Conservation (phyloP, 306 rosid species). For the Parietaria judaica region DNA sequence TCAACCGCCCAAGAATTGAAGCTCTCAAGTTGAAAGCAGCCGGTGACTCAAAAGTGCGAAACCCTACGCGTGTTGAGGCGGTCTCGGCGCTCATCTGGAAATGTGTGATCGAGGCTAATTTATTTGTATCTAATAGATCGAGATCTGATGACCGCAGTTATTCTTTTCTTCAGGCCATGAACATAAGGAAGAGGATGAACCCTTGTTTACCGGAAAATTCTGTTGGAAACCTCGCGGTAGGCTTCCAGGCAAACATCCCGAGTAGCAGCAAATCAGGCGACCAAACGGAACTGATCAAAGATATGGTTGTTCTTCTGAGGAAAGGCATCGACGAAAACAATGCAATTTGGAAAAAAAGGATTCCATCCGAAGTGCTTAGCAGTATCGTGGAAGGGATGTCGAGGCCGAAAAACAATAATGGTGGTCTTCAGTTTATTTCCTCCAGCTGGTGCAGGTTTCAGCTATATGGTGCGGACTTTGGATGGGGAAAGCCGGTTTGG, state of each 20-base stretch:
- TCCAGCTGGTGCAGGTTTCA: constrained; percentile 20
- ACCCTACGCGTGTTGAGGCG: constrained; percentile 15
- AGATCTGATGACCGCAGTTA: not conserved
- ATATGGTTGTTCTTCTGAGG: constrained; percentile 6
- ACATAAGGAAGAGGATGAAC: constrained; percentile 18
- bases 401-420: not conserved
- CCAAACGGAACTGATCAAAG: constrained; percentile 3
- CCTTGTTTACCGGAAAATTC: constrained; percentile 13
- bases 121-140: constrained; percentile 16
- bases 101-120: constrained; percentile 20
- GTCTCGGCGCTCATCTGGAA: constrained; percentile 44
- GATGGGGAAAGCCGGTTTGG: constrained; percentile 33
- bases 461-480: constrained; percentile 22
- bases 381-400: constrained; percentile 7
- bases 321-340: constrained; percentile 3
- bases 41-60: not conserved
- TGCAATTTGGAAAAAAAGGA: not conserved
- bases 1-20: not conserved
- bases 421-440: constrained; percentile 1
- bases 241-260: not conserved
- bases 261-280: not conserved
- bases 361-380: not conserved
- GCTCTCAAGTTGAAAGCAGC: not conserved
- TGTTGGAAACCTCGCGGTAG: constrained; percentile 34
- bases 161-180: constrained; percentile 26